Percentiles rank a stretch among this genome's conserved stretches.
Conservation (phyloP, 192 early-diverging fungal species). For the Mortierella claussenii region DNA sequence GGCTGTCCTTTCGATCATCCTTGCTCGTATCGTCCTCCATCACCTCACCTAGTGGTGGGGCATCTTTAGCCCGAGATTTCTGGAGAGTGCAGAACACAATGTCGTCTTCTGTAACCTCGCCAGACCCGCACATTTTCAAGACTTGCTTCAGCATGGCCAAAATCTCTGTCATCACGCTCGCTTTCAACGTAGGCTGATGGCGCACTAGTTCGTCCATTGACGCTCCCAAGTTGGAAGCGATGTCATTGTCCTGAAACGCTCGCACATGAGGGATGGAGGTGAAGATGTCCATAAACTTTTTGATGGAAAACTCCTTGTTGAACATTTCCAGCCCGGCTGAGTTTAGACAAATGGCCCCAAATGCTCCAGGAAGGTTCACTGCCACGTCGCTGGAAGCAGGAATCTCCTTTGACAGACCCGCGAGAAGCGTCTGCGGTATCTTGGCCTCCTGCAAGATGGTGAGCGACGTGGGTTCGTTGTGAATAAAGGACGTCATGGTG, state of each 20-base stretch:
- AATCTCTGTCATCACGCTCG: constrained; percentile 75
- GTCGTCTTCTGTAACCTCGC: constrained; percentile 64
- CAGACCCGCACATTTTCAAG: constrained; percentile 67
- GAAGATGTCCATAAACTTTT: constrained; percentile 79
- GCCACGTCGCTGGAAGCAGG: constrained; percentile 85
- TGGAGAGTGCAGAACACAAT: constrained; percentile 29
- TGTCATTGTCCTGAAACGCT: constrained; percentile 83
- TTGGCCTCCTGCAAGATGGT: constrained; percentile 93
- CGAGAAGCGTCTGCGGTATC: constrained; percentile 86
- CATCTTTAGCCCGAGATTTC: constrained; percentile 26
- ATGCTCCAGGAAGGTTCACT: constrained; percentile 86
- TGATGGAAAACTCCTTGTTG: constrained; percentile 73
- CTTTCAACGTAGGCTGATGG: constrained; percentile 90
- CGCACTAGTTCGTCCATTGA: constrained; percentile 96
- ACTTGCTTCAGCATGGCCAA: constrained; percentile 75
- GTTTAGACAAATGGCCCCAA: constrained; percentile 97
- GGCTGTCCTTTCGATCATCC: constrained; percentile 67
- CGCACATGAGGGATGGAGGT: constrained; percentile 81
- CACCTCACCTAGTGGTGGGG: constrained; percentile 22
- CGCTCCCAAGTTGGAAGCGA: constrained; percentile 84
- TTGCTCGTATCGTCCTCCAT: constrained; percentile 34
- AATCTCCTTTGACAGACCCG: constrained; percentile 72
- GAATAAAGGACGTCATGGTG: constrained; percentile 94
- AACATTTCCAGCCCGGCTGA: constrained; percentile 86
- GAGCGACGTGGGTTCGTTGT: constrained; percentile 97